These are phyloP conservation scores for Nevesoporus exiguus DNA, from an alignment of 768 basidiomycete species.

Conservation along the genomic window DNA sequence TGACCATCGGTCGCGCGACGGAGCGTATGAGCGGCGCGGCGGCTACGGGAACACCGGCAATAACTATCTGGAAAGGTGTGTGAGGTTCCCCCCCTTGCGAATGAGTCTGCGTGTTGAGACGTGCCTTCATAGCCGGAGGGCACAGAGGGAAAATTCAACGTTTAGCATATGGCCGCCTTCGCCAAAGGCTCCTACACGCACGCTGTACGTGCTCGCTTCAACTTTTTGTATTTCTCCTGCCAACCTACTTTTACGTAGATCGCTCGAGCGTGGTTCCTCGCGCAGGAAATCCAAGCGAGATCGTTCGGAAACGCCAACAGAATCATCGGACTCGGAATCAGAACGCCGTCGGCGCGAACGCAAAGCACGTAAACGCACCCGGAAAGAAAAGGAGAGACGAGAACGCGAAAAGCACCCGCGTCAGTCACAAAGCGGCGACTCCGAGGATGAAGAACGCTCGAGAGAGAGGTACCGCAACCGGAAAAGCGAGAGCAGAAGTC, in stretches of 20 bases:
- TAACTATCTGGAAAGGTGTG: slow-evolving; percentile 71
- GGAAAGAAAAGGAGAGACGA: slow-evolving; percentile 47
- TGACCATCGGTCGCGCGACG: slow-evolving; percentile 25
- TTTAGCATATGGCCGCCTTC: slow-evolving; percentile 80
- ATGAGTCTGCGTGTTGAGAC: not conserved
- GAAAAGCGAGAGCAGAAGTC: slow-evolving; percentile 33
- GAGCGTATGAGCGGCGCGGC: slow-evolving; percentile 22
- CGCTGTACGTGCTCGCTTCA: slow-evolving; percentile 41
- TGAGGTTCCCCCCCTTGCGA: not conserved
- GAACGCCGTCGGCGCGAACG: slow-evolving; percentile 53
- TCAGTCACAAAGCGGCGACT: slow-evolving; percentile 35
- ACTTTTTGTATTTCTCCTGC: not conserved
- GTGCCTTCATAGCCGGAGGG: slow-evolving; percentile 52
- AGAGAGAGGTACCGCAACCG: slow-evolving; percentile 26
- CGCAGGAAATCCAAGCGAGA: slow-evolving; percentile 60
- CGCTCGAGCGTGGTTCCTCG: slow-evolving; percentile 49
- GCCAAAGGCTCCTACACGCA: slow-evolving; percentile 62
- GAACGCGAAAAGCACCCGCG: slow-evolving; percentile 36
- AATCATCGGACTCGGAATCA: slow-evolving; percentile 51
- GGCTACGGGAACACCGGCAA: slow-evolving; percentile 31
- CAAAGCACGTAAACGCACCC: slow-evolving; percentile 57
- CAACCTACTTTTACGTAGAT: slow-evolving; percentile 37
- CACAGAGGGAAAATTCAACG: slow-evolving; percentile 56
- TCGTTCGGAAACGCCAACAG: slow-evolving; percentile 44
- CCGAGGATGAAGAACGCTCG: slow-evolving; percentile 34